Evolutionary conservation across 257 asterid genomes (phyloP), one percentile per base, ranked within the genome.

Genomic region (Scutellaria galericulata): DNA sequence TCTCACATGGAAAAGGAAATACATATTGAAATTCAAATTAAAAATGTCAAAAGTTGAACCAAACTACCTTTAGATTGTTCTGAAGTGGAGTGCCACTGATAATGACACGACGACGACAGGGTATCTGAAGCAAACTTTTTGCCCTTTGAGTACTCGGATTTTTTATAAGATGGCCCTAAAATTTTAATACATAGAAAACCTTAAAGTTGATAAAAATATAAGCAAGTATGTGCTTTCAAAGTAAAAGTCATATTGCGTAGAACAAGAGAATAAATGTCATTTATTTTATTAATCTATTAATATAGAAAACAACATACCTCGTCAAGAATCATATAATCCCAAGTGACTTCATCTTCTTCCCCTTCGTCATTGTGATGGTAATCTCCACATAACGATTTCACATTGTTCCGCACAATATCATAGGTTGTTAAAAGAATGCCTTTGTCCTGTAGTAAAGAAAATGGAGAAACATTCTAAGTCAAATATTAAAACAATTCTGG

Each of bases 81-180:
- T 93, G 98, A 73, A 93, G 88, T 73, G 98, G 98, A 22, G 98
- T 93, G 79, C 98, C 98, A 74, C 98, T 93, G 75, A 93, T 93
- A 50, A 93, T 91, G 81, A 93, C 78, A 58, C 96, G 96, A 75
- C 79, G 98, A 72, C 71, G 83, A 71, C 96, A 90, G 46, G 98
- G 96, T 72, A 93, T 85, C 79, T 88, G 90, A 73, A 89, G 97
- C 84, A 93, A 86, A 84, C 96, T 89, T 86, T 93, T 89, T n/a
- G 98, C 97, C 81, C 98, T 91, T 80, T 93, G 97, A 37, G 98
- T 93, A 72, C 90, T 89, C 39, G 97, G 98, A 82, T 93, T 93
- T 86, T 93, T 93, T 82, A 93, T 93, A 73, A 93, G 92, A 83
- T 93, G 98, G 18, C 98, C 98, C 98, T 93, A 72, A 64, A 77